Conservation (phyloP, 441 rosid genomes). For the Syzygium malaccense region DNA sequence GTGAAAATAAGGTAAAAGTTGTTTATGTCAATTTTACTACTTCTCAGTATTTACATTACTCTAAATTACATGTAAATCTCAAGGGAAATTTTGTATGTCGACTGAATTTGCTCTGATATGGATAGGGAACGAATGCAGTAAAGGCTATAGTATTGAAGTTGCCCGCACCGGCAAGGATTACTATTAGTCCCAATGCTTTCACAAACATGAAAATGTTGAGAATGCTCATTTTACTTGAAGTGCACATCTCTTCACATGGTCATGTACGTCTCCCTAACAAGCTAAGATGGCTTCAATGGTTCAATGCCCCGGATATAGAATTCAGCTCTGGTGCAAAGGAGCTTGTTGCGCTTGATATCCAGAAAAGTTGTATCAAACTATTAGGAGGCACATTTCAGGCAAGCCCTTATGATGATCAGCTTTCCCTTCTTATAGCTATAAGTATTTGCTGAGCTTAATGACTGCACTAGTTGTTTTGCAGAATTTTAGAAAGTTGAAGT, state of each 20-base stretch:
- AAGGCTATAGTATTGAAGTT: rapidly evolving
- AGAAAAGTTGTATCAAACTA: rapidly evolving
- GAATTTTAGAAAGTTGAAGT: too few relatives aligned
- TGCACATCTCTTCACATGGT: not conserved
- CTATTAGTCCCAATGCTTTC: rapidly evolving
- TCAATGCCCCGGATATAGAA: rapidly evolving
- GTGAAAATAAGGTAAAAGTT: rapidly evolving
- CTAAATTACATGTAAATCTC: not conserved
- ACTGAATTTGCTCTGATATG: not conserved
- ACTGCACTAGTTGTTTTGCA: too few relatives aligned
- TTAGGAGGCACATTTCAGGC: rapidly evolving
- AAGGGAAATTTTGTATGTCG: rapidly evolving
- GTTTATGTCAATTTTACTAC: not conserved
- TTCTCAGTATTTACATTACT: rapidly evolving
- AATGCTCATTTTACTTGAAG: rapidly evolving
- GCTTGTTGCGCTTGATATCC: rapidly evolving
- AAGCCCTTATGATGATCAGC: rapidly evolving
- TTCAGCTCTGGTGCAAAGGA: rapidly evolving
- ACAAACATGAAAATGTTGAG: not conserved
- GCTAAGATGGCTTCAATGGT: not conserved
- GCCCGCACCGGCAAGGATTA: rapidly evolving
- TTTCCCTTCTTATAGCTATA: not conserved
- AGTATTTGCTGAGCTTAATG: too few relatives aligned
- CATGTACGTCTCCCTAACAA: rapidly evolving
- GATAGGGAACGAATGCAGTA: not conserved